Evolutionary conservation across 768 basidiomycete species (phyloP).

Genomic region (Mycena galericulata): DNA sequence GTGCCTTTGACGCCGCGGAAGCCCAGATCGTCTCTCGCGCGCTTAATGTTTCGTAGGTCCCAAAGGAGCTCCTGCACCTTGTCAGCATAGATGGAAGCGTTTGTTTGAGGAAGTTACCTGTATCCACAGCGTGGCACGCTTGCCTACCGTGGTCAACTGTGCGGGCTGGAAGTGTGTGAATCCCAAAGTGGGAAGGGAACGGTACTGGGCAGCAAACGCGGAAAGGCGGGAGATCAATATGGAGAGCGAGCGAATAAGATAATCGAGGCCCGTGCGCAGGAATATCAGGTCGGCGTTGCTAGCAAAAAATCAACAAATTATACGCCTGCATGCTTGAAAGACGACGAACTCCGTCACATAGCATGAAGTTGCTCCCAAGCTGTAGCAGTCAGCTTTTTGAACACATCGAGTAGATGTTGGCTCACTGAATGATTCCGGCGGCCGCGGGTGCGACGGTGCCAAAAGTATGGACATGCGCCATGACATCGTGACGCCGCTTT

Average conservation of each 20-base stretch:
- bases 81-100: neutral
- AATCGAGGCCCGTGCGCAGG: constrained; percentile 85
- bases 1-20: constrained; percentile 99
- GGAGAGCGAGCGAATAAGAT: constrained; percentile 89
- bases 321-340: neutral
- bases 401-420: constrained; percentile 25
- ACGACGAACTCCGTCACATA: constrained; percentile 94
- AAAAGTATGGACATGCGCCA: constrained; percentile 99
- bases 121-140: constrained; percentile 96
- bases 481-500: constrained; percentile 97
- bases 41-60: constrained; percentile 94
- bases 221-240: constrained; percentile 91
- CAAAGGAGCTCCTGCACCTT: constrained; percentile 84
- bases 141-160: constrained; percentile 97
- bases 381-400: constrained; percentile 40
- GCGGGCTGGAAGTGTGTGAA: constrained; percentile 99
- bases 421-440: constrained; percentile 94
- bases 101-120: constrained; percentile 62
- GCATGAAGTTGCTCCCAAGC: constrained; percentile 97
- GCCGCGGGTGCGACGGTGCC: constrained; percentile 93
- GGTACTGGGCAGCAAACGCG: constrained; percentile 85
- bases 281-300: constrained; percentile 99
- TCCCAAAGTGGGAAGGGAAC: constrained; percentile 91
- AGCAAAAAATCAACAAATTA: constrained; percentile 19
- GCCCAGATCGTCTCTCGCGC: constrained; percentile 91